Percentiles rank a stretch among this genome's conserved stretches.
phyloP scores from a whole-genome alignment of 108 stramenopile genomes.

The Pseudonitzschia multiseries region DNA sequence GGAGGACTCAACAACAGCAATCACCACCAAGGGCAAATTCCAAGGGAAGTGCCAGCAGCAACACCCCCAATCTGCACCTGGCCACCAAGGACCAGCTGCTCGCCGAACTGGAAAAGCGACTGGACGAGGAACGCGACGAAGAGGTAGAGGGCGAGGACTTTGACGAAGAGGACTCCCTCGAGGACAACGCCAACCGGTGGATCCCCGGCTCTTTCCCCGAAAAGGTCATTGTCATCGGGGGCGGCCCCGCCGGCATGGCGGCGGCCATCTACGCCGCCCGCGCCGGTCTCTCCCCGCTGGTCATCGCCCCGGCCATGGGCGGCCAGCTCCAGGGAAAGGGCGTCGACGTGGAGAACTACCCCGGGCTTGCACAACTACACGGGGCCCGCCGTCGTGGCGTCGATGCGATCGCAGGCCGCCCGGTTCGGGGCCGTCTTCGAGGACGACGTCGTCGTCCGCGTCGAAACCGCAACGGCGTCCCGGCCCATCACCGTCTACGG shows the following conservation, averaged over 20 bases:
- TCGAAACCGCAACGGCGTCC: conserved; percentile 54
- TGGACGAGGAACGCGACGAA: conserved; percentile 79
- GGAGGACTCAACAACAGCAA: conserved; percentile 13
- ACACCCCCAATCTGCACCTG: conserved; percentile 68
- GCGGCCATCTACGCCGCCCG: conserved; percentile 95
- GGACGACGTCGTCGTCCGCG: conserved; percentile 62
- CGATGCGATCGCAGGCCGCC: conserved; percentile 86
- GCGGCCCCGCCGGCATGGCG: conserved; percentile 90
- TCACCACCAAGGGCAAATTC: background rate
- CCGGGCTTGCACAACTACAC: conserved; percentile 84
- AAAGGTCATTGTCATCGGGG: conserved; percentile 86
- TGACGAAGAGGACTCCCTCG: conserved; percentile 61
- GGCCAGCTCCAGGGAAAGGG: conserved; percentile 94
- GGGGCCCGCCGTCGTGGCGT: conserved; percentile 78
- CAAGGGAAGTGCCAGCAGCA: conserved; percentile 17
- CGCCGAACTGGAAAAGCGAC: conserved; percentile 79
- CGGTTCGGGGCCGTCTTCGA: conserved; percentile 83
- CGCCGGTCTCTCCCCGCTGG: conserved; percentile 83
- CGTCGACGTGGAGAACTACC: conserved; percentile 95
- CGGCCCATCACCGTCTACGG: conserved; percentile 68
- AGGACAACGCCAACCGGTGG: conserved; percentile 68
- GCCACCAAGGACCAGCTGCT: conserved; percentile 80
- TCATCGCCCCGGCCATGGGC: conserved; percentile 86
- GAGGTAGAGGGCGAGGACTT: conserved; percentile 75
- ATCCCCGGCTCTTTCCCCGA: conserved; percentile 61